Base-by-base conservation (phyloP, 2,329 filamentous ascomycete species). In the Diplocarpon mali region DNA sequence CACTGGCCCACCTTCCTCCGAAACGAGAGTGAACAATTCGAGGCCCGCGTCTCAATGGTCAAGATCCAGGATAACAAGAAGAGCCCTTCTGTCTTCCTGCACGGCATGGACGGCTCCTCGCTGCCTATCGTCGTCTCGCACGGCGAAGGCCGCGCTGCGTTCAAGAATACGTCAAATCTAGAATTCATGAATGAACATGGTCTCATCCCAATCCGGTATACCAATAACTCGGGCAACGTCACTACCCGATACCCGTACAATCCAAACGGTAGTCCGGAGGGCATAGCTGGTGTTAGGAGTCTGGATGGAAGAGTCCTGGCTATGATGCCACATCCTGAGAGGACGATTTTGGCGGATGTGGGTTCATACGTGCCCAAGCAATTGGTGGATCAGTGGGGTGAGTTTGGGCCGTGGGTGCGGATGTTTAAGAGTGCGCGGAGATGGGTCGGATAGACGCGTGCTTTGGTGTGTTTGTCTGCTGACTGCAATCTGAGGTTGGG, bases 201-300 rank as follows among this genome's bases (percentile, higher is more conserved):
- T 17, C 75, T 90, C 17, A 80, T 89, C 2, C 79, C 85, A 9
- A 66, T 96, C 49, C 76, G 85, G 41, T 98, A 93, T 60, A 78
- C 93, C 2, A 85, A 96, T 67, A 95, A 95, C 67, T 72, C 76
- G 53, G 73, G 79, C 20, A 69, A 75, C 44, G 77, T 80, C 2
- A 92, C 92, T 1, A 84, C 88, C 64, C 70, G 70, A 54, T 98
- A 96, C 61, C 92, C 92, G 1, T 84, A 73, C 67, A 96, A 96
- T 68, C 85, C 82, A 7, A 86, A 85, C 59, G 82, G 82, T 17
- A 81, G 76, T 55, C 78, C 80, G 0, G 67, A 75, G 56, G 82
- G 79, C 57, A 80, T 86, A 56, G 78, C 81, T 2, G 82, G 75
- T 57, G 74, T 86, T 3, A 69, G 79, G 48, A 81, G 70, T 46